Evolutionary conservation across 306 rosid species (phyloP).

Genomic region (Malus orientalis): DNA sequence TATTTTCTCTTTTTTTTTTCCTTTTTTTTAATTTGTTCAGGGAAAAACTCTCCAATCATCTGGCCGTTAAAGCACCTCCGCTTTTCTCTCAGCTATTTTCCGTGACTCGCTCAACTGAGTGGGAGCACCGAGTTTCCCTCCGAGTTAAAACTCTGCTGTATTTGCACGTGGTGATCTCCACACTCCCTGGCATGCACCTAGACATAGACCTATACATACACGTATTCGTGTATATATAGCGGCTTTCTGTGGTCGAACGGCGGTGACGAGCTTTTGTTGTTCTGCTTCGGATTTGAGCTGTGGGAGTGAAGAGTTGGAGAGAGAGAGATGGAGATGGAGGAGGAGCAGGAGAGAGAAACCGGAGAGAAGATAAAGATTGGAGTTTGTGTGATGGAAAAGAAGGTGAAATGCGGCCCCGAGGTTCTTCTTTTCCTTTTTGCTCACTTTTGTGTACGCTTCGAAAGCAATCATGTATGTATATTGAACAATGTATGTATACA

Average conservation of each 20-base stretch:
- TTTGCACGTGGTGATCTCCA: not conserved
- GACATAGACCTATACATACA: not conserved
- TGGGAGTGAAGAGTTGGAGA: not conserved
- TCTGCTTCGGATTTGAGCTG: slow-evolving; percentile 6
- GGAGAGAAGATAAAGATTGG: slow-evolving; percentile 62
- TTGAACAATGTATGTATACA: slow-evolving; percentile 17
- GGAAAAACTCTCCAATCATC: not conserved
- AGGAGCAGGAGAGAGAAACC: slow-evolving; percentile 22
- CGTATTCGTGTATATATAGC: not conserved
- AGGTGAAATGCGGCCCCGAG: slow-evolving; percentile 95
- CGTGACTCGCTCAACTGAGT: slow-evolving; percentile 3
- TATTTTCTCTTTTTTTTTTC: not conserved
- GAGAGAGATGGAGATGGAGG: slow-evolving; percentile 14
- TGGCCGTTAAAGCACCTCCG: not conserved
- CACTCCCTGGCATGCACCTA: not conserved
- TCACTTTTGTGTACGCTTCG: slow-evolving; percentile 12
- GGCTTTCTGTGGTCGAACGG: slow-evolving; percentile 8
- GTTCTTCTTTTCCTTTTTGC: slow-evolving; percentile 33
- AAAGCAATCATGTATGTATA: slow-evolving; percentile 1
- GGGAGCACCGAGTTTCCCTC: slow-evolving; percentile 1
- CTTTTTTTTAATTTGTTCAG: not conserved
- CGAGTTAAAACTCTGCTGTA: not conserved
- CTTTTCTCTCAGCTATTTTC: slow-evolving; percentile 5
- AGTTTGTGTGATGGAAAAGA: slow-evolving; percentile 98
- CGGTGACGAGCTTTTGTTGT: slow-evolving; percentile 3